These are phyloP conservation scores for Aspergillus fumigatiaffinis DNA, from an alignment of 2,329 filamentous ascomycete genomes.

Conservation along the genomic window DNA sequence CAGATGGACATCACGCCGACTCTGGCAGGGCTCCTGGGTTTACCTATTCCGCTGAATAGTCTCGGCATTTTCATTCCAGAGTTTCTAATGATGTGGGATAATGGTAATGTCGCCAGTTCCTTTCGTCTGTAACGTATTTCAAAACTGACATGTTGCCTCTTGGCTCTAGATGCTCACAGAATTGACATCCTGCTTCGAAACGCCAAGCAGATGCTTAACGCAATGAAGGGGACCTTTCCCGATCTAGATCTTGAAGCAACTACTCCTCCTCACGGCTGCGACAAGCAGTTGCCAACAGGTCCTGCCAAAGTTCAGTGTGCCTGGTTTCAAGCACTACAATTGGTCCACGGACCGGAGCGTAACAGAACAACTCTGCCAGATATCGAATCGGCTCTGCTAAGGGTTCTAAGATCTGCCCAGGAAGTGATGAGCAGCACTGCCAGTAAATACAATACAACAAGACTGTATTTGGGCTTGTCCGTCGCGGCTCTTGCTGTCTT, in stretches of 20 bases:
- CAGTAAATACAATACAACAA: slow-evolving; percentile 79
- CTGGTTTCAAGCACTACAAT: slow-evolving; percentile 51
- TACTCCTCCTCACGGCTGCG: slow-evolving; percentile 19
- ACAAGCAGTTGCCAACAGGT: slow-evolving; percentile 18
- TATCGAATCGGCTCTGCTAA: slow-evolving; percentile 23
- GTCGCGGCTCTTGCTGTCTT: slow-evolving; percentile 43
- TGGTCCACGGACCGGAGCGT: slow-evolving; percentile 13
- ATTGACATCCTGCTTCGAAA: slow-evolving; percentile 71
- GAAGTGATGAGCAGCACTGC: slow-evolving; percentile 80
- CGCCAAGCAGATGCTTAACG: slow-evolving; percentile 71
- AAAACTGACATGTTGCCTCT: slow-evolving; percentile 7
- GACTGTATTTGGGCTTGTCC: slow-evolving; percentile 29
- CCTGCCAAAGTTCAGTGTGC: slow-evolving; percentile 63
- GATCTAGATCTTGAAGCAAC: slow-evolving; percentile 46
- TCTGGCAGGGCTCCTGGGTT: slow-evolving; percentile 76
- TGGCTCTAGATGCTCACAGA: slow-evolving; percentile 48
- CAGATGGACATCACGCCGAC: slow-evolving; percentile 94
- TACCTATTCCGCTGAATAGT: slow-evolving; percentile 86
- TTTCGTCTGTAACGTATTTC: not conserved
- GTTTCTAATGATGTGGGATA: slow-evolving; percentile 72
- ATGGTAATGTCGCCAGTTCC: slow-evolving; percentile 44
- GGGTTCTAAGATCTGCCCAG: slow-evolving; percentile 71
- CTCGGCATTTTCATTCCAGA: slow-evolving; percentile 79
- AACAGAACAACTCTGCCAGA: slow-evolving; percentile 10
- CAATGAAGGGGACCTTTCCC: slow-evolving; percentile 70